phyloP scores from a whole-genome alignment of 352 stramenopile species.

The Globisporangium uncinulatum region DNA sequence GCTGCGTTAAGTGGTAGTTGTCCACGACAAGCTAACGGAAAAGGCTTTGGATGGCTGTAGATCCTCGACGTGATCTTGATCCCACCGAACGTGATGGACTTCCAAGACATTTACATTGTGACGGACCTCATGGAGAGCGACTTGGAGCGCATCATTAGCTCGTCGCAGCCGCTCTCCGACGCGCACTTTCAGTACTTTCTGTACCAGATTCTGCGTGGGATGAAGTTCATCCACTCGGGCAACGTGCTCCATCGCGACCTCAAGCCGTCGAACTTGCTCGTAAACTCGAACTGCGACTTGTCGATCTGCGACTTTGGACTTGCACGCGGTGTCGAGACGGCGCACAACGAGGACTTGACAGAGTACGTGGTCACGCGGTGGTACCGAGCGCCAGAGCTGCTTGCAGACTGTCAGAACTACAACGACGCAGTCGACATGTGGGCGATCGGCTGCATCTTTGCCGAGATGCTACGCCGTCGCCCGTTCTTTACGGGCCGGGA shows the following conservation, averaged over 20 bases:
- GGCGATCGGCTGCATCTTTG: conserved; percentile 98
- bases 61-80: conserved; percentile 83
- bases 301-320: conserved; percentile 92
- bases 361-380: conserved; percentile 91
- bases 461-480: conserved; percentile 96
- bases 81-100: conserved; percentile 80
- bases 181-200: conserved; percentile 89
- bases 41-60: conserved; percentile 15
- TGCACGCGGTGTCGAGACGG: conserved; percentile 83
- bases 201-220: conserved; percentile 90
- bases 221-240: conserved; percentile 98
- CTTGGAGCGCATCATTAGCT: conserved; percentile 90
- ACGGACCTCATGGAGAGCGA: conserved; percentile 91
- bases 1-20: background rate
- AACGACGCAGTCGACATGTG: conserved; percentile 95
- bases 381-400: conserved; percentile 84
- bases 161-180: conserved; percentile 78
- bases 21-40: too few species aligned
- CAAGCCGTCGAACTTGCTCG: conserved; percentile 86
- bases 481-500: conserved; percentile 83
- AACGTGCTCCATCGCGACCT: conserved; percentile 91
- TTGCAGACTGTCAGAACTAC: conserved; percentile 94
- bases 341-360: conserved; percentile 68
- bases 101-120: conserved; percentile 89
- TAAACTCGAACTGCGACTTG: conserved; percentile 89